Conservation (phyloP, 1,284 basidiomycete genomes). For the Golubevia pallescens region DNA sequence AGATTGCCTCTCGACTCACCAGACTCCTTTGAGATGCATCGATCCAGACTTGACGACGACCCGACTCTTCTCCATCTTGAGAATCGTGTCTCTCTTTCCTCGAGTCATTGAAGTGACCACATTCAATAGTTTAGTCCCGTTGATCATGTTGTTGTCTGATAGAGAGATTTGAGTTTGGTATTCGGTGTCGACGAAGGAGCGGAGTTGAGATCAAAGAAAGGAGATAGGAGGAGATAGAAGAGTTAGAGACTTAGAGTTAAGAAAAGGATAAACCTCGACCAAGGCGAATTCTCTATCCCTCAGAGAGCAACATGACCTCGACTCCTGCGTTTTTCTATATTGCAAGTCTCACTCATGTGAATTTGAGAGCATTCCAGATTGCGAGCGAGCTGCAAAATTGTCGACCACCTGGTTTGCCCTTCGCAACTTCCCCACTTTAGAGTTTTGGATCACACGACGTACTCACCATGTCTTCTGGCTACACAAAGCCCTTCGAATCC, state of each 20-base stretch:
- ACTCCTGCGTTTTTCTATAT: too few relatives aligned
- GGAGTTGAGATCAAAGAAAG: not conserved
- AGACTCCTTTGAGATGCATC: constrained; percentile 64
- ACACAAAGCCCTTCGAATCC: constrained; percentile 59
- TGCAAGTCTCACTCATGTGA: not conserved
- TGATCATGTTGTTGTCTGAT: constrained; percentile 64
- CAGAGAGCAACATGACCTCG: too few relatives aligned
- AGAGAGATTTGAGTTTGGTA: not conserved
- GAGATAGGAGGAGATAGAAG: not conserved
- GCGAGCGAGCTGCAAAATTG: too few relatives aligned
- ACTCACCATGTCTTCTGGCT: constrained; percentile 46
- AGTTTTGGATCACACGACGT: not conserved
- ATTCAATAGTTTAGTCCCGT: constrained; percentile 63
- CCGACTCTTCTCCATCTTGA: constrained; percentile 64
- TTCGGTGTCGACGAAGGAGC: not conserved
- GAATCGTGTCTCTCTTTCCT: constrained; percentile 62
- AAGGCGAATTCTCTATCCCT: too few relatives aligned
- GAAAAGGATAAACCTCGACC: too few relatives aligned
- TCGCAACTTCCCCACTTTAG: too few relatives aligned
- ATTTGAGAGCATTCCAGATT: too few relatives aligned
- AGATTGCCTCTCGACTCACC: constrained; percentile 18
- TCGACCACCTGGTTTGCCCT: too few relatives aligned
- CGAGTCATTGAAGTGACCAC: constrained; percentile 60
- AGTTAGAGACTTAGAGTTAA: too few relatives aligned
- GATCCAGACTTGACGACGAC: constrained; percentile 63